Base-by-base conservation (phyloP, 257 asterid species). In the Rubia yunnanensis region DNA sequence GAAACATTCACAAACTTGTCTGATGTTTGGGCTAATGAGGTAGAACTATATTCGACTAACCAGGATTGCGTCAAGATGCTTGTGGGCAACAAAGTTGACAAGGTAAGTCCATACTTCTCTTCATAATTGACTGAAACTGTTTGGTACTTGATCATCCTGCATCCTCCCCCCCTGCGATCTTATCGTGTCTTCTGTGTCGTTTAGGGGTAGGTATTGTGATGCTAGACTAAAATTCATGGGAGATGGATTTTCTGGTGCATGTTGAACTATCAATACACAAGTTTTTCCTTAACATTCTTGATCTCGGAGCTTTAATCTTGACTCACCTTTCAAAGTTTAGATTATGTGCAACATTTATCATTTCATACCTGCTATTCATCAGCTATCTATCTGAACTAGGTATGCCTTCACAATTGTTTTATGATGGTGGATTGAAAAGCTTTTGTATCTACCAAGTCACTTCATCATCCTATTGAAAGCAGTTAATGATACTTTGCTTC, bases 1-100 rank as follows among this genome's bases (percentile, higher is more conserved):
- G 92, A 90, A 36, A 82, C 92, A 58, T 90, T 88, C 67, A 81
- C 88, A 64, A 84, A 86, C 80, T 77, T 90, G 73, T 82, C 89
- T 73, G 97, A 85, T 68, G 87, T 90, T 10, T 90, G 96, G 97
- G 95, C 94, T 39, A 87, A 85, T 79, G 97, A 90, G 78, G 82
- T 90, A 65, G 92, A 90, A 74, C 83, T 87, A 36, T 90, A 90
- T 75, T 85, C 92, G 58, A 85, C 89, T 53, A 82, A 84, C 70
- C 85, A 80, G 74, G 88, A 90, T 65, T 90, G 95, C 63, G 77
- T 85, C 77, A 90, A 90, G 88, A 90, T 90, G 88, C 95, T 90
- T 55, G 95, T 90, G 2, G 97, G 97, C 27, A 90, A 90, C 85
- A 90, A 90, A 90, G 90, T 87, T 70, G 97, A 90, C 75, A 80